phyloP scores from a whole-genome alignment of 2,329 filamentous ascomycete species.

The Tolypocladium tundrense region DNA sequence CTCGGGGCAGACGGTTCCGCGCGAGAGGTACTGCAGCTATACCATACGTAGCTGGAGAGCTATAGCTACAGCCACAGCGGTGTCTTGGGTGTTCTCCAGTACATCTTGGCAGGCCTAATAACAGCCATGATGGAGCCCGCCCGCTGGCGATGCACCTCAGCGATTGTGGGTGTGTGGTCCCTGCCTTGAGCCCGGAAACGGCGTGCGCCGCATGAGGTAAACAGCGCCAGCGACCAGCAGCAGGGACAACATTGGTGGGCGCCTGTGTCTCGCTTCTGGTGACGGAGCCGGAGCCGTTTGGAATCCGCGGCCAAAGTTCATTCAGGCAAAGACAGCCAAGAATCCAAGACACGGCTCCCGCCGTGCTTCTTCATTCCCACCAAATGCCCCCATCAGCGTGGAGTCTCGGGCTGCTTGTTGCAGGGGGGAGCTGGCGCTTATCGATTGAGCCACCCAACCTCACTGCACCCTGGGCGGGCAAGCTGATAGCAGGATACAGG shows the following conservation, averaged over 20 bases:
- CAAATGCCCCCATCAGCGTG: not conserved
- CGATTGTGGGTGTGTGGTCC: not conserved
- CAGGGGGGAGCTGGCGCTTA: not conserved
- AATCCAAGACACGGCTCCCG: too few species aligned
- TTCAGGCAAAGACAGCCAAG: not conserved
- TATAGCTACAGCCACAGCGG: not conserved
- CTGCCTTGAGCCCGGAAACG: not conserved
- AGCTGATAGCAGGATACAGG: not conserved
- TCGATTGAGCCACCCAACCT: not conserved
- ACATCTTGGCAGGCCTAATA: not conserved
- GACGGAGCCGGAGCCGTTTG: not conserved
- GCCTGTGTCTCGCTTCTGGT: not conserved
- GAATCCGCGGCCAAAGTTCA: not conserved
- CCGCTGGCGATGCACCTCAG: not conserved
- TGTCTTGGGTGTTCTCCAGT: not conserved
- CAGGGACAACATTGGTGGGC: not conserved
- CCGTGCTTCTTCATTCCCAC: not conserved
- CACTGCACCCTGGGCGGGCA: not conserved
- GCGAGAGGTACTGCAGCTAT: not conserved
- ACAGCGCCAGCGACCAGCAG: not conserved
- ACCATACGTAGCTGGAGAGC: not conserved
- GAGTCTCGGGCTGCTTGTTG: not conserved
- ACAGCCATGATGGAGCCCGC: not conserved
- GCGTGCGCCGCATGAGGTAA: not conserved
- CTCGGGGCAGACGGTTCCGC: not conserved